Conservation (phyloP, 371 early-diverging fungal genomes). For the Sporodiniella umbellata region DNA sequence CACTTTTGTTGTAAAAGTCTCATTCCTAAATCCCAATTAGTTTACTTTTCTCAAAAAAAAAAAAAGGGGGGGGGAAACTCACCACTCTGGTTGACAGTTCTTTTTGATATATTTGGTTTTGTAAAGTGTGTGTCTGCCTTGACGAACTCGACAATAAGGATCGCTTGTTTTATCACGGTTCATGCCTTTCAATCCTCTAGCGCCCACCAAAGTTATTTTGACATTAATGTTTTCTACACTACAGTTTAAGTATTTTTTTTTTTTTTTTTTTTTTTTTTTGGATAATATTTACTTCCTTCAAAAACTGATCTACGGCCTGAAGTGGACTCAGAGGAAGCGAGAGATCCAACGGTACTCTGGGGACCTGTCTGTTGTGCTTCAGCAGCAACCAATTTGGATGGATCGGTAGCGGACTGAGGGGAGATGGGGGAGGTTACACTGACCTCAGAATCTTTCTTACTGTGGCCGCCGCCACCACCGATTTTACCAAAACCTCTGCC, state of each 20-base stretch:
- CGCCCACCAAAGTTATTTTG: slow-evolving; percentile 40
- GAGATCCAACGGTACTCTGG: neutral
- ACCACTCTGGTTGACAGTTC: slow-evolving; percentile 61
- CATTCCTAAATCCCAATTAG: slow-evolving; percentile 20
- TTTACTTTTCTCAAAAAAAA: neutral
- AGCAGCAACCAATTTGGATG: too few species aligned
- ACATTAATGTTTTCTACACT: slow-evolving; percentile 25
- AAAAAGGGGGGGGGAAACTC: too few species aligned
- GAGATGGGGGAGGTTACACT: neutral
- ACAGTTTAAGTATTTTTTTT: neutral
- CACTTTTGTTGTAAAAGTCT: slow-evolving; percentile 20
- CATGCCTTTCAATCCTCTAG: slow-evolving; percentile 42
- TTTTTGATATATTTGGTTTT: slow-evolving; percentile 74
- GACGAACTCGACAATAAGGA: slow-evolving; percentile 39
- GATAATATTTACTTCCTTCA: slow-evolving; percentile 15
- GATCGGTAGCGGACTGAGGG: too few species aligned
- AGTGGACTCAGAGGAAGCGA: slow-evolving; percentile 4
- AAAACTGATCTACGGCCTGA: slow-evolving; percentile 10
- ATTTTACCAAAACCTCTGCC: slow-evolving; percentile 25
- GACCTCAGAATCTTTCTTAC: slow-evolving; percentile 7
- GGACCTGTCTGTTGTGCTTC: neutral
- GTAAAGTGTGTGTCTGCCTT: slow-evolving; percentile 50
- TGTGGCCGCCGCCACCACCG: slow-evolving; percentile 12
- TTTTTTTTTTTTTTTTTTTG: too few species aligned
- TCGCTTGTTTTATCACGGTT: slow-evolving; percentile 46